Evolutionary conservation across 1,284 basidiomycete species (phyloP), one percentile per base, ranked within the genome.

Genomic region (Pholiota adiposa): DNA sequence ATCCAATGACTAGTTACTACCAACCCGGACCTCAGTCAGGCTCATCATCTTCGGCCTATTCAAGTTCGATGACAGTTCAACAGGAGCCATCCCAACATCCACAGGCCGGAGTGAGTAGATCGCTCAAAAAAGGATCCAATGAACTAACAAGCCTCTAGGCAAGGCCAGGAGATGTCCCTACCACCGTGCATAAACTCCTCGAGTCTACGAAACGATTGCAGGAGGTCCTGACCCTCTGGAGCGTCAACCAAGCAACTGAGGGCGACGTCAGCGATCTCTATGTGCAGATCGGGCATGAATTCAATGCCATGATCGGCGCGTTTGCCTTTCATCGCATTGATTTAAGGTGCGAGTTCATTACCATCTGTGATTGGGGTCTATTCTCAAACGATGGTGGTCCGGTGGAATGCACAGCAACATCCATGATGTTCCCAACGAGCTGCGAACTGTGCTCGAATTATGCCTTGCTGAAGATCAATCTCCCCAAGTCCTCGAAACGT

Each of bases 251-350:
- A 36, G 86, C 90, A 3, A 80, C 84, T 3, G 94, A 97, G 65
- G 80, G 79, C 18, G 80, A 94, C 71, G 95, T 98, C 66, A 96
- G 93, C 78, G 90, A 97, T 73, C 86, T 94, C 58, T 99, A 96
- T 72, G 93, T 99, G 56, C 85, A 88, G 63, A 84, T 98, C n/a
- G 96, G 95, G 36, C 93, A 94, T 70, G 90, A 96, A 67, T 97
- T 98, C 79, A 96, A 97, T 75, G 80, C 84, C 1, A 91, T 92
- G 53, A 86, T 94, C 34, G 82, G 81, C 34, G 93, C 95, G 0
- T 98, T 98, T 72, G 82, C 85, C 21, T 79, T 83, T 53, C 87
- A 91, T 66, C 83, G 86, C 23, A 94, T 99, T 67, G 86, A 91
- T 63, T 88, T 96, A 72, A 89, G 83, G 95, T 96, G 48, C 52